A percentile compares a stretch with the other conserved stretches of the same genome.
These are phyloP conservation scores for Lepidium aucheri DNA, from an alignment of 345 rosid species.

Conservation along the genomic window DNA sequence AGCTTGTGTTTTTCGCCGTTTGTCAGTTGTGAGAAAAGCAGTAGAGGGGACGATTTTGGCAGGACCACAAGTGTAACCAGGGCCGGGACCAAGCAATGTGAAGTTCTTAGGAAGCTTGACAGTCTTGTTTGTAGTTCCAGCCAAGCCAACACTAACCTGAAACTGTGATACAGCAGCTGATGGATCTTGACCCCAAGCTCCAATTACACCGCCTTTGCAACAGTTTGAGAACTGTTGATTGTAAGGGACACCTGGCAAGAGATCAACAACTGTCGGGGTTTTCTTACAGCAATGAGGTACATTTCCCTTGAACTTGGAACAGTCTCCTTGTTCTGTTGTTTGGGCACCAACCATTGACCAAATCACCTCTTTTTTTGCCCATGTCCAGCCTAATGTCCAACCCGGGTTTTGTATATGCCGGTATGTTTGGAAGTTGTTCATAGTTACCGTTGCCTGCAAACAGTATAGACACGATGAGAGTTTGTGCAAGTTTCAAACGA, in stretches of 20 bases:
- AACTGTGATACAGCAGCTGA: slow-evolving; percentile 58
- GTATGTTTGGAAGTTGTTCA: slow-evolving; percentile 69
- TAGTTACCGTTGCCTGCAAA: slow-evolving; percentile 59
- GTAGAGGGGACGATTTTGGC: slow-evolving; percentile 66
- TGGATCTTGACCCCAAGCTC: slow-evolving; percentile 83
- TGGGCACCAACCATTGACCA: slow-evolving; percentile 80
- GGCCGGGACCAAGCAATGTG: slow-evolving; percentile 75
- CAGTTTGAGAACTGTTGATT: slow-evolving; percentile 72
- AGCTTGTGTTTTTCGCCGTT: slow-evolving; percentile 68
- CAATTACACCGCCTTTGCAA: slow-evolving; percentile 83
- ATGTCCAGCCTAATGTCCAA: slow-evolving; percentile 83
- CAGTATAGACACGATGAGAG: slow-evolving; percentile 8
- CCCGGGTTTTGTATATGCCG: slow-evolving; percentile 77
- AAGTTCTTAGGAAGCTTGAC: slow-evolving; percentile 85
- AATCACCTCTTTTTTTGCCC: slow-evolving; percentile 88
- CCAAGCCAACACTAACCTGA: slow-evolving; percentile 64
- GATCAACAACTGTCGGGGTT: slow-evolving; percentile 62
- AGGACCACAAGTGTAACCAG: slow-evolving; percentile 85
- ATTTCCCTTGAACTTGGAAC: slow-evolving; percentile 82
- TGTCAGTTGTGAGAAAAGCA: slow-evolving; percentile 52
- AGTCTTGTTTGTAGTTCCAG: slow-evolving; percentile 78
- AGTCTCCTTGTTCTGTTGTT: slow-evolving; percentile 88
- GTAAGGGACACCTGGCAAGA: slow-evolving; percentile 75
- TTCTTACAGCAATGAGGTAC: slow-evolving; percentile 85
- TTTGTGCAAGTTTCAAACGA: neutral